These are phyloP conservation scores for Graphiopsis chlorocephala DNA, from an alignment of 2,329 filamentous ascomycete species.

Conservation along the genomic window DNA sequence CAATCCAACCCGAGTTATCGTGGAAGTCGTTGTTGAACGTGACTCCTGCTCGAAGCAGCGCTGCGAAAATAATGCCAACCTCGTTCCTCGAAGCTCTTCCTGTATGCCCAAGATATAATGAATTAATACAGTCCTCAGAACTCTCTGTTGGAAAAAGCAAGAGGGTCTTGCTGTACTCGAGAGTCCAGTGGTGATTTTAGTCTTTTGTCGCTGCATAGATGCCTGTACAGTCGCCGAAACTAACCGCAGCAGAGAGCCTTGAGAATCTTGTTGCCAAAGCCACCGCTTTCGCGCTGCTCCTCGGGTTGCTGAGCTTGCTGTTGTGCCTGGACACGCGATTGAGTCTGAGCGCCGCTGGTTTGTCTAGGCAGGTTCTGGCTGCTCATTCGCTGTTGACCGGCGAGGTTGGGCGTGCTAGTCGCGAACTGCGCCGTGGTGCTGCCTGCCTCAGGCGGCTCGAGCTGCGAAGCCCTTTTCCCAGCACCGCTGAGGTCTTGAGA, in stretches of 20 bases:
- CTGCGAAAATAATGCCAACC: conserved; percentile 9
- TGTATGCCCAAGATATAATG: conserved; percentile 12
- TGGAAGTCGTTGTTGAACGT: neutral
- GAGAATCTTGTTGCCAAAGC: conserved; percentile 87
- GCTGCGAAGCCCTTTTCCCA: conserved; percentile 70
- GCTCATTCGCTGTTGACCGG: conserved; percentile 16
- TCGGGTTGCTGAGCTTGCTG: conserved; percentile 32
- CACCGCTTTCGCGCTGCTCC: conserved; percentile 64
- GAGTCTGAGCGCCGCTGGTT: conserved; percentile 26
- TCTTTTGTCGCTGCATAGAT: conserved; percentile 2
- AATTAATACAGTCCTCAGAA: conserved; percentile 10
- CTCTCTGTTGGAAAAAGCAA: neutral
- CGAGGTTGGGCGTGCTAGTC: conserved; percentile 70
- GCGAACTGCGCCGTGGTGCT: conserved; percentile 96
- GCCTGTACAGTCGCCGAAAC: conserved; percentile 19
- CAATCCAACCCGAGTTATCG: neutral
- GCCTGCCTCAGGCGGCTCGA: conserved; percentile 69
- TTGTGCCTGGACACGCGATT: conserved; percentile 30
- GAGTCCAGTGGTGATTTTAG: neutral
- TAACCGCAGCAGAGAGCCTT: conserved; percentile 86
- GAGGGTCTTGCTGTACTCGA: neutral
- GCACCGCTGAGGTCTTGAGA: conserved; percentile 35
- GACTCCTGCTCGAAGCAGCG: conserved; percentile 1
- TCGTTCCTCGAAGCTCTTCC: conserved; percentile 4
- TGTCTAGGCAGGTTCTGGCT: conserved; percentile 13